Percentiles rank a stretch among this genome's conserved stretches.
Conservation (phyloP, 106 monocot species). For the Dendrobium officinale region DNA sequence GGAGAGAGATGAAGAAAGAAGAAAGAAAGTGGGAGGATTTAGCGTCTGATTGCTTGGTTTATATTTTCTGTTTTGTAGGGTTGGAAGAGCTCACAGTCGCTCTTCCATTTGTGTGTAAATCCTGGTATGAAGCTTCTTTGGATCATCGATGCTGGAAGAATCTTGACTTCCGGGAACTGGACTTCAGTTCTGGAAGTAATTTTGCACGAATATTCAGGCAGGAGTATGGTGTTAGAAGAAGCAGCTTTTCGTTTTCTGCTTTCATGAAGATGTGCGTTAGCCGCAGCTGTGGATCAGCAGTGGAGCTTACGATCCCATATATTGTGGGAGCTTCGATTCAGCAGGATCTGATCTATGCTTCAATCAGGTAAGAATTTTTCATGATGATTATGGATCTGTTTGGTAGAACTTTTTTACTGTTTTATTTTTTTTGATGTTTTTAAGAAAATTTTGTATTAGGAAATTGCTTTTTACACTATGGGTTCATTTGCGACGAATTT, state of each 20-base stretch:
- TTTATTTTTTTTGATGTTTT: not conserved
- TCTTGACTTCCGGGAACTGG: constrained; percentile 10
- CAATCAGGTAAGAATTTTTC: not conserved
- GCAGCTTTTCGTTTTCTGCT: constrained; percentile 1
- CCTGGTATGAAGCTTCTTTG: constrained; percentile 4
- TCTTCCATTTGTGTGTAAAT: constrained; percentile 11
- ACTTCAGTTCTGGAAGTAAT: not conserved
- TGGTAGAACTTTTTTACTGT: not conserved
- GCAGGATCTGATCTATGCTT: not conserved
- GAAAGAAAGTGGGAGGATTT: not conserved
- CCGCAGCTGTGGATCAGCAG: constrained; percentile 3
- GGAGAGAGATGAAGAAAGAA: not conserved
- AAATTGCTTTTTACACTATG: too few species aligned
- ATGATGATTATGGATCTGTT: too few species aligned
- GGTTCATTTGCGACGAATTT: too few species aligned
- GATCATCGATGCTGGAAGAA: constrained; percentile 11
- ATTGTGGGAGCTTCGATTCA: constrained; percentile 3
- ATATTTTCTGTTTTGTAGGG: constrained; percentile 1
- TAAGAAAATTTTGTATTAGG: too few species aligned
- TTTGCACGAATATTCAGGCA: not conserved
- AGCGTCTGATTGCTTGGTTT: not conserved
- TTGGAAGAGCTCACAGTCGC: not conserved
- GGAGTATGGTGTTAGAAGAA: not conserved
- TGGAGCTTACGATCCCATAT: constrained; percentile 11
- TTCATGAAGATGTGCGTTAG: constrained; percentile 9